Conservation (phyloP, 83 land plant genomes). For the Isoetes engelmannii region DNA sequence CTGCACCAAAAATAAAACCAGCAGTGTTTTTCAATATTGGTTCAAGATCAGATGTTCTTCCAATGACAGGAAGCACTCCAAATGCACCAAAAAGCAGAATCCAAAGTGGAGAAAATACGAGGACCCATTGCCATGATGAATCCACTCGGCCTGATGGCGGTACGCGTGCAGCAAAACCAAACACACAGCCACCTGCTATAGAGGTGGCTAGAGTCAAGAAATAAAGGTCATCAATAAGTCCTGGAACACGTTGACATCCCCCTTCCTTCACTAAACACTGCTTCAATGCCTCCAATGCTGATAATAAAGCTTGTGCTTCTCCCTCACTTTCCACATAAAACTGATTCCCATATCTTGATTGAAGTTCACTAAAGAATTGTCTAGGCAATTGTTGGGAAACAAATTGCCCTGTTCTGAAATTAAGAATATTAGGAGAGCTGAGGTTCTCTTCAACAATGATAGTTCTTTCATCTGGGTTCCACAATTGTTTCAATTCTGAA, state of each 20-base stretch:
- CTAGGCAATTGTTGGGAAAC: slow-evolving; percentile 22
- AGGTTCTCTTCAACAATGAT: slow-evolving; percentile 24
- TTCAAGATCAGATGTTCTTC: slow-evolving; percentile 26
- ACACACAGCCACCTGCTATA: slow-evolving; percentile 28
- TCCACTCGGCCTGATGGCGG: slow-evolving; percentile 25
- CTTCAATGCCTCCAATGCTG: slow-evolving; percentile 15
- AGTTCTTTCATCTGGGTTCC: slow-evolving; percentile 32
- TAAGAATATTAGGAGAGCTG: slow-evolving; percentile 24
- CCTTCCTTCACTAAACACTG: slow-evolving; percentile 16
- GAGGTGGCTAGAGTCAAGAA: slow-evolving; percentile 26
- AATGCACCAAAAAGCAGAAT: slow-evolving; percentile 22
- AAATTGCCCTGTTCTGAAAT: slow-evolving; percentile 15
- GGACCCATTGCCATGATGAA: slow-evolving; percentile 24
- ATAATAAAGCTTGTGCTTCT: slow-evolving; percentile 17
- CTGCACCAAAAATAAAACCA: slow-evolving; percentile 22
- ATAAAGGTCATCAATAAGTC: slow-evolving; percentile 27
- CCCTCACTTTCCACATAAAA: slow-evolving; percentile 29
- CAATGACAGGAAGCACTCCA: slow-evolving; percentile 23
- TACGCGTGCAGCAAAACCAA: slow-evolving; percentile 28
- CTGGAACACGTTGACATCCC: slow-evolving; percentile 25
- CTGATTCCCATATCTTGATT: slow-evolving; percentile 33
- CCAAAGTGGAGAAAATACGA: slow-evolving; percentile 30
- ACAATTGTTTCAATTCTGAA: slow-evolving; percentile 13
- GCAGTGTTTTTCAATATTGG: slow-evolving; percentile 21
- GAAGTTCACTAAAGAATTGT: slow-evolving; percentile 28